phyloP scores from a whole-genome alignment of 2,329 filamentous ascomycete genomes.

The Alternaria viburni region DNA sequence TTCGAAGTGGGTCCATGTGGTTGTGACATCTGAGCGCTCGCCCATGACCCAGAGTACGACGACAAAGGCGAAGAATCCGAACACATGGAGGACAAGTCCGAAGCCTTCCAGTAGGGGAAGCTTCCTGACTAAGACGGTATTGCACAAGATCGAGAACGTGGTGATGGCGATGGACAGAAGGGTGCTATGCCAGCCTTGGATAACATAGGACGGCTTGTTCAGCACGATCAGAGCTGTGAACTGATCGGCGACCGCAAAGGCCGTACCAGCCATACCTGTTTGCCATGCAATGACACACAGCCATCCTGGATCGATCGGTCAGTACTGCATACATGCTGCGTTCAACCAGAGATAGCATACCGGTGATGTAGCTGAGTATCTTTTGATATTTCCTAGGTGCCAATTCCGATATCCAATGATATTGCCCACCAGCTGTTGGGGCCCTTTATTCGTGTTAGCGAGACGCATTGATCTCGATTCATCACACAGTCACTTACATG shows the following conservation, averaged over 20 bases:
- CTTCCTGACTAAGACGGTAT: constrained; percentile 46
- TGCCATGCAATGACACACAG: constrained; percentile 50
- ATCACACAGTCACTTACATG: constrained; percentile 22
- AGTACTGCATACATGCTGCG: neutral
- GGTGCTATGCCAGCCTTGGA: constrained; percentile 56
- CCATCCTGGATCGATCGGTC: constrained; percentile 38
- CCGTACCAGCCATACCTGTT: constrained; percentile 31
- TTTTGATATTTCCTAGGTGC: constrained; percentile 46
- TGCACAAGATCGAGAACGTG: constrained; percentile 46
- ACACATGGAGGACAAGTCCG: constrained; percentile 55
- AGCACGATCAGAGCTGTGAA: constrained; percentile 40
- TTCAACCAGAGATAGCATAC: constrained; percentile 35
- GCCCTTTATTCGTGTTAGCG: constrained; percentile 2
- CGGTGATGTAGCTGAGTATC: constrained; percentile 44
- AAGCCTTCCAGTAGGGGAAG: constrained; percentile 41
- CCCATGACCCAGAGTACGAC: constrained; percentile 38
- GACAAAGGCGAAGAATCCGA: constrained; percentile 58
- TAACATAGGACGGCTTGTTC: constrained; percentile 44
- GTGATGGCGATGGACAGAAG: constrained; percentile 54
- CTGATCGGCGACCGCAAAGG: constrained; percentile 25
- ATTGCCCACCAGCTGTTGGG: constrained; percentile 25
- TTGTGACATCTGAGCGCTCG: constrained; percentile 41
- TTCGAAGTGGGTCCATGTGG: constrained; percentile 54
- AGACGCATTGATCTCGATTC: neutral
- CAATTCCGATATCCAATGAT: constrained; percentile 40